Percentiles rank a stretch among this genome's conserved stretches.
Evolutionary conservation across 1,139 yeast species (phyloP).

Genomic region (Yamadazyma diospyri): DNA sequence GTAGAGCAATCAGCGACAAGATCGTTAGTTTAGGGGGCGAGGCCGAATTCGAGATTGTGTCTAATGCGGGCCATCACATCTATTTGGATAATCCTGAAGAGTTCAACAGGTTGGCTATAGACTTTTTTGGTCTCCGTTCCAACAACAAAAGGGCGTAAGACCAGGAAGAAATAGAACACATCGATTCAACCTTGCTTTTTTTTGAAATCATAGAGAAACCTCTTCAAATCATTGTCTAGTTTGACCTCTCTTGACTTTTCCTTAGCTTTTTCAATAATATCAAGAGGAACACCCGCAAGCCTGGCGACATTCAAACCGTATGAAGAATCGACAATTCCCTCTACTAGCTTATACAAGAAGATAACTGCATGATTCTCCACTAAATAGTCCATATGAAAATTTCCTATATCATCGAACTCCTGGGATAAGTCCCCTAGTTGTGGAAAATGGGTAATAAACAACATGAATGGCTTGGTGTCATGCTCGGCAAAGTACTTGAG

Average conservation of each 20-base stretch:
- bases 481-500: conserved; percentile 56
- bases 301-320: conserved; percentile 81
- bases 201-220: conserved; percentile 4
- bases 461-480: conserved; percentile 48
- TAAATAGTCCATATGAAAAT: conserved; percentile 74
- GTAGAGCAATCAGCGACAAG: conserved; percentile 29
- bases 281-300: conserved; percentile 57
- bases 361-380: conserved; percentile 42
- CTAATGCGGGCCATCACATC: conserved; percentile 42
- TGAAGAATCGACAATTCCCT: conserved; percentile 61
- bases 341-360: conserved; percentile 58
- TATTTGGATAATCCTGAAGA: conserved; percentile 36
- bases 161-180: neutral
- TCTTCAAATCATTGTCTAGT: conserved; percentile 22
- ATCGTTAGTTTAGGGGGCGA: conserved; percentile 18
- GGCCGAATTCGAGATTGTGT: conserved; percentile 21
- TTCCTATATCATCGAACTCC: conserved; percentile 40
- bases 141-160: neutral
- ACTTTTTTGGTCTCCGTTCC: conserved; percentile 23
- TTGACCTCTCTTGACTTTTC: conserved; percentile 34
- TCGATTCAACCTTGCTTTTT: too few relatives aligned
- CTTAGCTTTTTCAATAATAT: conserved; percentile 49
- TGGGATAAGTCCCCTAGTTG: conserved; percentile 53
- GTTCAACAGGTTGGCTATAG: conserved; percentile 27
- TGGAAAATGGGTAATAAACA: conserved; percentile 91